Base-by-base conservation (phyloP, 2,329 filamentous ascomycete genomes). In the Phoma sp. region DNA sequence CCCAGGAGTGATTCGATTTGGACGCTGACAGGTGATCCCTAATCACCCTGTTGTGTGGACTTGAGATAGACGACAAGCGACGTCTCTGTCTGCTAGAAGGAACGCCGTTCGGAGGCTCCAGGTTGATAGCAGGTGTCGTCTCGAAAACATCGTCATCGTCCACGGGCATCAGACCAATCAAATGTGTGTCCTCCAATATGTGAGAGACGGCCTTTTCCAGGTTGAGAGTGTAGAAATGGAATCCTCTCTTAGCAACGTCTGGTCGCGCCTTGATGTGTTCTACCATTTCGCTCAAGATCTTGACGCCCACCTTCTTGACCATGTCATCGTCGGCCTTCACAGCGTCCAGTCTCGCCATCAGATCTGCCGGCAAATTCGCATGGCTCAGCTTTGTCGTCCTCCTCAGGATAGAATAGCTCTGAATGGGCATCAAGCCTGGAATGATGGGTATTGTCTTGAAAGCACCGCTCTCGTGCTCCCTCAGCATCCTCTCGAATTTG, bases 191-290 rank as follows among this genome's bases (percentile, higher is more conserved):
- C 78, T 98, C 93, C 0, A 98, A 77, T 57, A 98, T 93, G 67
- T 97, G 95, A 0, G 93, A 91, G 2, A 99, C 93, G 0, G 92
- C 90, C 77, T 98, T 99, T 75, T 98, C 93, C 29, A 98, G 80
- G 71, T 99, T 99, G 46, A 99, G 80, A 0, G 95, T 98, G 76
- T 97, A 99, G 77, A 99, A 98, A 72, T 99, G 95, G 75, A 97
- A 96, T 5, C 95, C 95, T 65, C 86, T 62, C 47, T 49, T 63
- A 13, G 55, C 61, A 1, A 55, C 56, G 27, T 65, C 65, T 69
- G 73, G 78, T 66, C 85, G 86, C 60, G 88, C 79, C 75, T 89
- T 90, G 70, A 98, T 85, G 66, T 87, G 85, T 60, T 91, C 86
- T 13, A 98, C 85, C 42, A 98, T 86, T 68, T 97, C 92, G 67